Conservation (phyloP, 345 rosid species). For the Eucalyptus caleyi region DNA sequence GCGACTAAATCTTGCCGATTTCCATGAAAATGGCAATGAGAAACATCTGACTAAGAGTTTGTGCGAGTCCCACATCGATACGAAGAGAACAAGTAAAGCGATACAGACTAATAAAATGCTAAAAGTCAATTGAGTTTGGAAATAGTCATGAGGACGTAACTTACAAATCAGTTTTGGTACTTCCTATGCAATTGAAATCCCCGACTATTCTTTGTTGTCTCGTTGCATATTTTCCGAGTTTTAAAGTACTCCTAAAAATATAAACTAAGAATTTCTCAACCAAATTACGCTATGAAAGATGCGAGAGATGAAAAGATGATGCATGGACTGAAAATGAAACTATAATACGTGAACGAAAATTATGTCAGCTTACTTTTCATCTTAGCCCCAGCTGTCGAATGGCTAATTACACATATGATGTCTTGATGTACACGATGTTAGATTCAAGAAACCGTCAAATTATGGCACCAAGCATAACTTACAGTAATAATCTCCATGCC, state of each 20-base stretch:
- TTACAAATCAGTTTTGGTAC: background rate
- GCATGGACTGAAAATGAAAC: background rate
- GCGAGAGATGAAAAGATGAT: background rate
- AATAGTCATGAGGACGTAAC: accelerated
- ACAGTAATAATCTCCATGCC: background rate
- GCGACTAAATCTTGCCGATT: background rate
- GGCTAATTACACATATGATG: background rate
- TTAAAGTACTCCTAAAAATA: background rate
- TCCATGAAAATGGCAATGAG: background rate
- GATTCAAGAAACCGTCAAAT: background rate
- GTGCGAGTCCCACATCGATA: background rate
- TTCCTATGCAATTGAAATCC: background rate
- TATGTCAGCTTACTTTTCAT: background rate
- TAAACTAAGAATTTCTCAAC: background rate
- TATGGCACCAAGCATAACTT: background rate
- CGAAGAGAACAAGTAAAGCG: background rate
- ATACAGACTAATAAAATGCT: background rate
- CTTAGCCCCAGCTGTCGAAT: background rate
- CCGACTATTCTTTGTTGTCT: background rate
- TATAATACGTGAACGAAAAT: background rate
- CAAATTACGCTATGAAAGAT: background rate
- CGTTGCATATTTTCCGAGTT: background rate
- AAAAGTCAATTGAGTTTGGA: background rate
- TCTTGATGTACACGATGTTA: background rate
- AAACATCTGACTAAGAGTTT: background rate